Percentiles rank a stretch among this genome's conserved stretches.
Conservation (phyloP, 176 grass and related monocot species). For the Juncus inflexus region DNA sequence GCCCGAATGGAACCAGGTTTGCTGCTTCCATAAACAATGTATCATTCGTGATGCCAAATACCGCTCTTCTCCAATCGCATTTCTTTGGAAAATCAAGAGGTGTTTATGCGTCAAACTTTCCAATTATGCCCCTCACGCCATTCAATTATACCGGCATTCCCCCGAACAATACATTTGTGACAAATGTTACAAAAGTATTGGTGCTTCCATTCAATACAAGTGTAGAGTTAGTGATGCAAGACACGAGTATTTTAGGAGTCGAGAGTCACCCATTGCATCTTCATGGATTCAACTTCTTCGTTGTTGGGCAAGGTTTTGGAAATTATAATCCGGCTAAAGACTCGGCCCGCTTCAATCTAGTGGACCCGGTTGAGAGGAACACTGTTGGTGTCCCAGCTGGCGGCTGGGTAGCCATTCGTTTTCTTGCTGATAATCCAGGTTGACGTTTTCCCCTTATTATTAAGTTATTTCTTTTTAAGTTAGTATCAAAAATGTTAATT, state of each 20-base stretch:
- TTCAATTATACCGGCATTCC: conserved; percentile 76
- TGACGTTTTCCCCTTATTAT: no score
- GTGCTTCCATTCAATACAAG: conserved; percentile 50
- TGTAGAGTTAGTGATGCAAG: no score
- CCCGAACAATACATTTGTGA: conserved; percentile 57
- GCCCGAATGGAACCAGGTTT: no score
- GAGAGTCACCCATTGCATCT: conserved; percentile 85
- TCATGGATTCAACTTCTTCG: conserved; percentile 68
- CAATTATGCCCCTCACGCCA: conserved; percentile 22
- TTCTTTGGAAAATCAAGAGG: conserved; percentile 49
- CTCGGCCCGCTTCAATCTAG: conserved; percentile 44
- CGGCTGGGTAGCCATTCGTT: conserved; percentile 76
- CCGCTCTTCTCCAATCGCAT: conserved; percentile 68
- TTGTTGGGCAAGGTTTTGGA: conserved; percentile 50
- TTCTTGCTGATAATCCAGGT: no score
- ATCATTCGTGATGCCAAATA: conserved; percentile 42
- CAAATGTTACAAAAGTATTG: conserved; percentile 52
- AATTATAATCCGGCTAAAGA: conserved; percentile 46
- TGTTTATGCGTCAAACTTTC: conserved; percentile 61
- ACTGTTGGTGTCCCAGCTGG: conserved; percentile 62
- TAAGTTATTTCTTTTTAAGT: no score
- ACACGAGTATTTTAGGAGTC: no score
- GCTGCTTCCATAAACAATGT: no score
- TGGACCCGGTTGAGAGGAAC: conserved; percentile 67
- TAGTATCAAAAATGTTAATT: no score